Evolutionary conservation across 208 protist genomes (phyloP), one percentile per base, ranked within the genome.

Genomic region (Trypanosoma conorhini): DNA sequence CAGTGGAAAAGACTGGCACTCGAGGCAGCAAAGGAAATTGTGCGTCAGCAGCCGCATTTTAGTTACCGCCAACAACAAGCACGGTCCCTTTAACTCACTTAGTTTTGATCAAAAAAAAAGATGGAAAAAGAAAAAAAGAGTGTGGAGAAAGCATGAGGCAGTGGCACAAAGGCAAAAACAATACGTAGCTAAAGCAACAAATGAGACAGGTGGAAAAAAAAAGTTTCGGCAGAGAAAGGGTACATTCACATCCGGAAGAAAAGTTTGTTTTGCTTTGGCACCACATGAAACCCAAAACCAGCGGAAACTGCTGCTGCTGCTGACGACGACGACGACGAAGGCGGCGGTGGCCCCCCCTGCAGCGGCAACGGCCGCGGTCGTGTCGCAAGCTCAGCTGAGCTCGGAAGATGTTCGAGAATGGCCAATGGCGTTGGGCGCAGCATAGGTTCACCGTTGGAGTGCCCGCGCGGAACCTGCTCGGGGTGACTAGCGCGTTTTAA

Each of bases 21-120:
- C 68, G 60, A 97, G 72, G 70, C 92, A 97, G 33, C 85, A 78
- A 42, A 96, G 78, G 55, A 97, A 88, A 74, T 96, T 97, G 68
- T 95, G 90, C 15, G 88, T 96, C 35, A 97, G 81, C 17, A 94
- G 79, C 24, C 89, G 84, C 93, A 97, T 95, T 26, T 40, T 21
- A 40, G 42, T 44, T 15, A 51, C 56, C 35, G 3, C 38, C 44
- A 61, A 65, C 44, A 61, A 62, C 30, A 31, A 19, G n/a, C 5
- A 35, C 46, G 60, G 30, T 58, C 22, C 1, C 38, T 63, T 35
- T 24, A 17, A 46, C 57, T 63, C 31, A 30, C 12, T 3, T 44
- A 1, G 5, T 67, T 3, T 67, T 15, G 9, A 24, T 5, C 38
- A 38, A 71, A 61, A 67, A 44, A 55, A 57, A 12, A 17, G 44